Base-by-base conservation (phyloP, 768 basidiomycete species). In the Trametes maxima region DNA sequence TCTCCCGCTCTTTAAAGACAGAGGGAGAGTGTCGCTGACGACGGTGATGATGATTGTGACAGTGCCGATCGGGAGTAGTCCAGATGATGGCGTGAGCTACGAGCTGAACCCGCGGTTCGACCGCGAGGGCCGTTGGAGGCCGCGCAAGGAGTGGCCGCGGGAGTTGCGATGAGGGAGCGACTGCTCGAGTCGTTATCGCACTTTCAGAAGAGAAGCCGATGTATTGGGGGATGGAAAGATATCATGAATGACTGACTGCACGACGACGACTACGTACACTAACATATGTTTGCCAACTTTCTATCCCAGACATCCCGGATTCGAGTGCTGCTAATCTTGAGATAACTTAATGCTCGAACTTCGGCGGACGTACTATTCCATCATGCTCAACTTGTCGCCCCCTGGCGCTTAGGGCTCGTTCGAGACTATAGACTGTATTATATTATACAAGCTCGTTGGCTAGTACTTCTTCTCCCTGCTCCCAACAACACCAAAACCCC, bases 61-160 rank as follows among this genome's bases (percentile, higher is more conserved):
- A 82, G 78, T 82, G 58, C 80, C 78, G 13, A 69, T 80, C 73
- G 89, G 90, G n/a, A 75, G 73, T 44, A 78, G 76, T 24, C 72
- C 76, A 53, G 77, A 75, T 48, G 85, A 91, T 68, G 92, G 91
- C 3, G 60, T 89, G 24, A 74, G 74, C 36, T 93, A 86, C 69
- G 81, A 81, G 19, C 78, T 80, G 12, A 94, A 93, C 68, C 89
- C 89, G 40, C 82, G 92, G 16, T 92, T 91, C 71, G 87, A 88
- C 69, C 65, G 69, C 1, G 82, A 87, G 47, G 92, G 92, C 51
- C 77, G 84, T 40, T 88, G 87, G 86, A 74, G 80, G 55, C 78
- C 80, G 68, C 80, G 92, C 39, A 76, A 73, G 24, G 88, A 90
- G 57, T 93, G 92, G 92, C 90, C 90, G 0, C 70, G 70, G 55